Evolutionary conservation across 2,329 filamentous ascomycete species (phyloP), one percentile per base, ranked within the genome.

Genomic region (Neoarthrinium moseri): DNA sequence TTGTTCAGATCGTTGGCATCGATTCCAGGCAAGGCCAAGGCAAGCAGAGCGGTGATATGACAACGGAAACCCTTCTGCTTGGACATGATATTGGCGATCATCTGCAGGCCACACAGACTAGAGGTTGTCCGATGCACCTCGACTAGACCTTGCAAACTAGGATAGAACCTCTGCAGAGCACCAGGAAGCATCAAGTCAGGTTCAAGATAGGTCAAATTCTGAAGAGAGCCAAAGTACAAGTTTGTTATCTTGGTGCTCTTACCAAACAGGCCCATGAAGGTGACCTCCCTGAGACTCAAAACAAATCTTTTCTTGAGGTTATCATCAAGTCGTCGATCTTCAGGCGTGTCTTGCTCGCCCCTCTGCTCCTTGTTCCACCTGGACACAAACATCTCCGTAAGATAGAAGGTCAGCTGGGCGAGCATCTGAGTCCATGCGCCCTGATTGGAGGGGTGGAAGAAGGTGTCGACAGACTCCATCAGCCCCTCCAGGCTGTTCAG

Each of bases 1-100:
- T 99, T 99, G 62, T 94, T 91, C 21, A 99, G 73, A 67, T 99
- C 94, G 62, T 99, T 99, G 52, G 95, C 91, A 68, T 99, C 95
- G 48, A 99, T 95, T 18, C 94, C 95, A 1, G 95, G 95, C 24
- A 99, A 74, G 4, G 92, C 90, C 49, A 99, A 77, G 5, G 92
- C 94, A n/a, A 99, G 73, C 27, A 99, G 73, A 1, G 92, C 92
- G 1, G 94, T 99, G 52, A 99, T 85, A 64, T 99, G 94, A 61
- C 94, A 97, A 49, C 94, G 81, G 64, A 94, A 96, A n/a, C 94
- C 94, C 67, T 95, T 97, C 32, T 91, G 89, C 61, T 88, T 86
- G 12, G 91, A 85, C 80, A 99, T 95, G 58, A 91, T 83, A 62
- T 91, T 89, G 52, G 91, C 89, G 50, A 97, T 82, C 76, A 95